phyloP scores from a whole-genome alignment of 148 eudicot genomes.

The Rhododendron molle region DNA sequence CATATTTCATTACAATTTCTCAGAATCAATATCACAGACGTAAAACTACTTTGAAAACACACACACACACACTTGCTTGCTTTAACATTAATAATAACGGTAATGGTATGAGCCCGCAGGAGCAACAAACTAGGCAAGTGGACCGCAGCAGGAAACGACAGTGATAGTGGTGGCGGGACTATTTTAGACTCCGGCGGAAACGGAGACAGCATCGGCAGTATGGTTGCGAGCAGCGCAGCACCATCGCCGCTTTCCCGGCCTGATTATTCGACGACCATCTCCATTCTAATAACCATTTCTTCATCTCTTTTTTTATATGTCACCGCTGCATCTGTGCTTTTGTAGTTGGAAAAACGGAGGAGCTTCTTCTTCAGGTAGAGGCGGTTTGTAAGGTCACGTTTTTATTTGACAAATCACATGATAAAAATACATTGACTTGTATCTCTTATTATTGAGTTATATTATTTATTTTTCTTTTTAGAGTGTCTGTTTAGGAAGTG shows the following conservation, averaged over 20 bases:
- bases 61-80: background rate
- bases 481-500: too few relatives aligned
- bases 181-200: background rate
- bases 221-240: background rate
- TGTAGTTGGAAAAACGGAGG: background rate
- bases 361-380: too few relatives aligned
- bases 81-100: background rate
- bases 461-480: too few relatives aligned
- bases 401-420: too few relatives aligned
- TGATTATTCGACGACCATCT: background rate
- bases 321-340: background rate
- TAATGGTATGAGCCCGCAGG: background rate
- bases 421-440: too few relatives aligned
- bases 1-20: too few relatives aligned
- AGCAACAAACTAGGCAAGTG: constrained; percentile 6
- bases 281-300: background rate
- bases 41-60: too few relatives aligned
- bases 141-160: background rate
- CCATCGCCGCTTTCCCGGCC: background rate
- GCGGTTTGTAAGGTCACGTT: too few relatives aligned
- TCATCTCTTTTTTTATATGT: background rate
- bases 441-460: too few relatives aligned
- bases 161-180: background rate
- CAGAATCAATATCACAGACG: too few relatives aligned
- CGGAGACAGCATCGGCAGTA: background rate